These are phyloP conservation scores for Cryptomeria japonica DNA, from an alignment of 75 land plant genomes.

Conservation along the genomic window DNA sequence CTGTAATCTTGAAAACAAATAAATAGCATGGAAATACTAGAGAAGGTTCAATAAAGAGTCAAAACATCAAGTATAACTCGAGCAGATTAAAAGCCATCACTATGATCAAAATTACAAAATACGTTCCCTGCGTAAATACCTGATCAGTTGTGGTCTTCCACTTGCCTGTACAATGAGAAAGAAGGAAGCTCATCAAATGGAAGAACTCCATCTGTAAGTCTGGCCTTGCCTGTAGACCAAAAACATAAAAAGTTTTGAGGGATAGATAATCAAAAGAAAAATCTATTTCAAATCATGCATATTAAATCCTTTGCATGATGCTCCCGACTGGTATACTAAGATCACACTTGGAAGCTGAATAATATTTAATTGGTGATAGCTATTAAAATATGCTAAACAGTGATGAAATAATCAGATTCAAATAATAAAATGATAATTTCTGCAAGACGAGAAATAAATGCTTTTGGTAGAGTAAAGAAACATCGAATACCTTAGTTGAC, in stretches of 20 bases:
- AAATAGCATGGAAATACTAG: background rate
- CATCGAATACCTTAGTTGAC: background rate
- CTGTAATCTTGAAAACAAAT: background rate
- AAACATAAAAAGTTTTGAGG: background rate
- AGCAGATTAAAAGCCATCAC: background rate
- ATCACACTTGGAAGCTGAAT: background rate
- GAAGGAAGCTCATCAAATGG: constrained; percentile 92
- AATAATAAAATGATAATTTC: background rate
- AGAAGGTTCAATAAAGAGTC: background rate
- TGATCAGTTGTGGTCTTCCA: constrained; percentile 82
- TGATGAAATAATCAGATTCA: background rate
- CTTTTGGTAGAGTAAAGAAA: background rate
- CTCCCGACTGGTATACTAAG: background rate
- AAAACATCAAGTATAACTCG: background rate
- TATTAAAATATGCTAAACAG: background rate
- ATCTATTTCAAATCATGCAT: background rate
- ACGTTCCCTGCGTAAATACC: constrained; percentile 32
- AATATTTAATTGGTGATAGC: background rate
- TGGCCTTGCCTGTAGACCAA: constrained; percentile 65
- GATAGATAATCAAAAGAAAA: background rate
- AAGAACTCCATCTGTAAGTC: constrained; percentile 95
- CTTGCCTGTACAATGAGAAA: constrained; percentile 91
- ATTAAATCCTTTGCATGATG: background rate
- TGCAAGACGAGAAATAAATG: background rate
- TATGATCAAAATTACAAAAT: background rate